Evolutionary conservation across 768 basidiomycete species (phyloP).

Genomic region (Coprinopsis marcescibilis): DNA sequence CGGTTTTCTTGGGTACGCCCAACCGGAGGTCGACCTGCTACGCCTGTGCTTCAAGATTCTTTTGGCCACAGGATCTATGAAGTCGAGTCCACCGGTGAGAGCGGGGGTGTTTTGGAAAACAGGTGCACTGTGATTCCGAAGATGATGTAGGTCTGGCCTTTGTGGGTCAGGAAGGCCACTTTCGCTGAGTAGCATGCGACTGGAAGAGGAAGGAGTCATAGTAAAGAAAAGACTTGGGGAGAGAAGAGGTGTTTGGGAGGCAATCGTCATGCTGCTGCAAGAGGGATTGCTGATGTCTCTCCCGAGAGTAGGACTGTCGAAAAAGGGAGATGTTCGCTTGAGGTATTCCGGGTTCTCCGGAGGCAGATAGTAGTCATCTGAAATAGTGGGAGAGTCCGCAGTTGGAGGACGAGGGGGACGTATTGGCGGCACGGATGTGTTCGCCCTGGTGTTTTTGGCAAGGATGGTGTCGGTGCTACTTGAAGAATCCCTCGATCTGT

Average conservation of each 20-base stretch:
- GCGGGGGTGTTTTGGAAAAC: constrained; percentile 2
- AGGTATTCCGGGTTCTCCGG: constrained; percentile 4
- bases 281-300: not conserved
- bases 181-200: too few species aligned
- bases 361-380: constrained; percentile 3
- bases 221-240: constrained; percentile 5
- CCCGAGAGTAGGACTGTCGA: too few species aligned
- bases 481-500: constrained; percentile 1
- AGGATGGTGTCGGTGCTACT: constrained; percentile 5
- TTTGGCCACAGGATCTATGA: constrained; percentile 7
- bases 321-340: too few species aligned
- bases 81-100: not conserved
- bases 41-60: constrained; percentile 16
- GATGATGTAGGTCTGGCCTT: constrained; percentile 11
- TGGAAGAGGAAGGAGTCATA: too few species aligned
- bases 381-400: constrained; percentile 10
- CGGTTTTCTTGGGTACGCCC: constrained; percentile 21
- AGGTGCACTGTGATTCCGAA: constrained; percentile 20
- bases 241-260: constrained; percentile 3
- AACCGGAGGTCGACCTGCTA: constrained; percentile 23
- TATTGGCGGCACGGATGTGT: constrained; percentile 1
- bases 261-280: not conserved
- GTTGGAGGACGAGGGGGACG: constrained; percentile 14
- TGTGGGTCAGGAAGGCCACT: not conserved
- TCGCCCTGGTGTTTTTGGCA: constrained; percentile 7